These are phyloP conservation scores for Ramaria rubella DNA, from an alignment of 768 basidiomycete genomes.

Conservation along the genomic window DNA sequence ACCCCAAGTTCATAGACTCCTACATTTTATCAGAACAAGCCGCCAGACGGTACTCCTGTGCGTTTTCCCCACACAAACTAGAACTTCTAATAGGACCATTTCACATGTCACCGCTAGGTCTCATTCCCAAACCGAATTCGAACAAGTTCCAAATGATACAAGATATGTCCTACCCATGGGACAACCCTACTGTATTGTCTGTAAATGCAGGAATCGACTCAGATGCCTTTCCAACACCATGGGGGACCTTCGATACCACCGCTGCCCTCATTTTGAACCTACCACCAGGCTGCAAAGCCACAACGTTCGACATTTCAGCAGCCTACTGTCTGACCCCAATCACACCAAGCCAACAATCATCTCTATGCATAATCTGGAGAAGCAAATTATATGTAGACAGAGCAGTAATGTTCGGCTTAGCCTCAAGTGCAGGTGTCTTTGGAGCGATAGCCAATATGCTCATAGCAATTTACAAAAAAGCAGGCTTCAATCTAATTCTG, in stretches of 20 bases:
- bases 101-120: conserved; percentile 32
- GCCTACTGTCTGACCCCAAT: conserved; percentile 34
- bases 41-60: conserved; percentile 26
- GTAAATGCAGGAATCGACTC: conserved; percentile 19
- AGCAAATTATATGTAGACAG: conserved; percentile 29
- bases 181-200: conserved; percentile 12
- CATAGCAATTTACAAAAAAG: conserved; percentile 22
- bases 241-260: conserved; percentile 40
- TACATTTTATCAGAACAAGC: conserved; percentile 30
- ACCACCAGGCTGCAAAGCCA: too few relatives aligned
- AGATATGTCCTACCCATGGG: conserved; percentile 24
- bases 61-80: conserved; percentile 23
- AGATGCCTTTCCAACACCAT: conserved; percentile 19
- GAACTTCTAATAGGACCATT: conserved; percentile 34
- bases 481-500: conserved; percentile 14
- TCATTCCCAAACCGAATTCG: conserved; percentile 36
- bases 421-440: conserved; percentile 31
- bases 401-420: too few relatives aligned
- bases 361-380: conserved; percentile 27
- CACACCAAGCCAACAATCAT: conserved; percentile 24
- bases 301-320: too few relatives aligned
- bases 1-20: conserved; percentile 22
- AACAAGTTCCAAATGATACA: conserved; percentile 29
- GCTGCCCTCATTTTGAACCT: too few relatives aligned
- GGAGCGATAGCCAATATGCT: conserved; percentile 31